These are phyloP conservation scores for Ophiostoma sp. DNA, from an alignment of 2,329 filamentous ascomycete genomes.

Conservation along the genomic window DNA sequence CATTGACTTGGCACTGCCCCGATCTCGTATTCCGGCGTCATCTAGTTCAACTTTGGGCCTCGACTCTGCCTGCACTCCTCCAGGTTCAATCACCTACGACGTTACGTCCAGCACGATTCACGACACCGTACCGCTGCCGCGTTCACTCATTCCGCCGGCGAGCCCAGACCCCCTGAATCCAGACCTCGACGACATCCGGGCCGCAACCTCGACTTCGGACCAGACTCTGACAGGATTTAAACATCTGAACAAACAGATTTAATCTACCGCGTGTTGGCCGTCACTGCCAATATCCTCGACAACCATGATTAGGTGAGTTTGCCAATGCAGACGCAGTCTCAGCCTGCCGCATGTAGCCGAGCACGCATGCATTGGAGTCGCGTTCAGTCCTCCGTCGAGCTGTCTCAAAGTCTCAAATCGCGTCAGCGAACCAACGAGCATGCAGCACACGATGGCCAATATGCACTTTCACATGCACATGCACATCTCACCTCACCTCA, in stretches of 20 bases:
- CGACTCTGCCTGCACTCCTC: background rate
- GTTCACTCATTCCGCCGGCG: conserved; percentile 4
- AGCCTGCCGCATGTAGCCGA: background rate
- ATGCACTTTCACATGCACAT: background rate
- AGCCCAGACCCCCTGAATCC: conserved; percentile 3
- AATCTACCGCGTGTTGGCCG: conserved; percentile 13
- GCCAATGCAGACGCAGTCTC: background rate
- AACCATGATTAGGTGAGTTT: conserved; percentile 22
- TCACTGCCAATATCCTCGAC: conserved; percentile 17
- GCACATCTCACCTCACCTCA: background rate
- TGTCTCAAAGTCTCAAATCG: background rate
- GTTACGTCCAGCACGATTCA: background rate
- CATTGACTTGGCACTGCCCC: conserved; percentile 6
- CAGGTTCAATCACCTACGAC: background rate
- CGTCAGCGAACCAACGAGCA: background rate
- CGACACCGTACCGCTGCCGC: background rate
- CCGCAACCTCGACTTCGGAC: background rate
- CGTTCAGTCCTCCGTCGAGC: background rate
- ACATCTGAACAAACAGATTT: background rate
- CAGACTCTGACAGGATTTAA: background rate
- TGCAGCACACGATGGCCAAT: background rate
- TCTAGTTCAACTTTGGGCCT: background rate
- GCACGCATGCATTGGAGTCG: background rate
- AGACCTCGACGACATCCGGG: background rate
- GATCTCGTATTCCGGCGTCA: background rate